Evolutionary conservation across 1,139 yeast species (phyloP), one percentile per base, ranked within the genome.

Genomic region (Diutina sp.): DNA sequence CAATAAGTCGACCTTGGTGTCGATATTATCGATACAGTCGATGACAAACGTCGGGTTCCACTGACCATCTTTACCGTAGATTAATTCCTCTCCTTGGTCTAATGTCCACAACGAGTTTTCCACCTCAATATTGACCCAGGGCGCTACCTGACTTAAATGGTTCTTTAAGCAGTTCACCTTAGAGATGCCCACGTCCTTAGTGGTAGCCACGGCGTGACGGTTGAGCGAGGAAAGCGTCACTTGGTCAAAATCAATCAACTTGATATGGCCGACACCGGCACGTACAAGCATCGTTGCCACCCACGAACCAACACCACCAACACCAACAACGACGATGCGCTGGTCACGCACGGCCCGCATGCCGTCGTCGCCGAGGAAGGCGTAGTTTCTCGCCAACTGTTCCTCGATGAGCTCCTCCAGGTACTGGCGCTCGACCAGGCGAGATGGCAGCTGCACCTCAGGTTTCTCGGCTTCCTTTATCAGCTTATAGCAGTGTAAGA

Each of bases 271-370:
- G 45, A 91, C 86, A 11, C 99, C 99, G 8, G 96, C 87, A 64
- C 99, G 82, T 1, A 88, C 88, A 58, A 93, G 77, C 90, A 95
- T 90, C 2, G 96, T 87, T 7, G 90, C 87, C 11, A 87, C 96
- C 95, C 97, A 91, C 0, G 98, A 90, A 2, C 99, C 99, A 45
- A 93, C 99, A 54, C 99, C 99, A 56, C 99, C 99, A 9, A 93
- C 95, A 35, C 99, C 99, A n/a, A 93, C 97, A 18, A 93, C 87
- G 3, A 90, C 86, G 2, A 93, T 81, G 59, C 82, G 78, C 63
- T 90, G 85, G n/a, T 75, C 69, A 58, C 96, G 82, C 25, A 93
- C 80, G 60, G 82, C 82, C n/a, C 72, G 69, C 82, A 90, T 83
- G 1, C 97, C 98, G 21, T 84, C 87, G 55, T 85, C 87, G 2